phyloP scores from a whole-genome alignment of 257 asterid genomes.

The Solanum corneliomulleri region DNA sequence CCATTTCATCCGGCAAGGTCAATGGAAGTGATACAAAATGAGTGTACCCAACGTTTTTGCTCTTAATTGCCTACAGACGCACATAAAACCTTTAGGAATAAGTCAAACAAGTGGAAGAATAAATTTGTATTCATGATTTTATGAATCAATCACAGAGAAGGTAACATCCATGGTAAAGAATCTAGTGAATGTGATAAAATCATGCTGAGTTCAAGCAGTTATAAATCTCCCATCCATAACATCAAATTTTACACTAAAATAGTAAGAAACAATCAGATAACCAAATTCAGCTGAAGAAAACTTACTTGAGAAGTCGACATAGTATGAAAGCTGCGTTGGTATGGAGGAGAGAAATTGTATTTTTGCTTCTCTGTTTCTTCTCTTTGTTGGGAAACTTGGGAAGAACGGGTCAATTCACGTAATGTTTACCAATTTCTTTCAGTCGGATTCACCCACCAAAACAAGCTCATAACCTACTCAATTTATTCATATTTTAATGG shows the following conservation, averaged over 20 bases:
- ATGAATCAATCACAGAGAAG: background rate
- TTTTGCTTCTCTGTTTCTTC: background rate
- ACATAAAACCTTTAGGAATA: background rate
- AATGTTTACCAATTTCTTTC: background rate
- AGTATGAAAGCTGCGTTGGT: background rate
- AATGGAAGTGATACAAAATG: conserved; percentile 95
- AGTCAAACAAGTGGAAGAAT: background rate
- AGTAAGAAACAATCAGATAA: background rate
- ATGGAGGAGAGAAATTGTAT: background rate
- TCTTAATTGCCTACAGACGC: conserved; percentile 46
- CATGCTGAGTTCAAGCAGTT: background rate
- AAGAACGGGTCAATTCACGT: background rate
- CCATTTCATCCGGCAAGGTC: conserved; percentile 56
- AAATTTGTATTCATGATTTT: background rate
- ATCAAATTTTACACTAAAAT: background rate
- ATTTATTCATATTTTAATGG: no score
- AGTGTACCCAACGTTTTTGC: conserved; percentile 59
- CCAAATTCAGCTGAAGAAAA: background rate
- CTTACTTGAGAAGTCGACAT: background rate
- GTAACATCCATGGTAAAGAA: background rate
- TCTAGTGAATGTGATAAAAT: background rate
- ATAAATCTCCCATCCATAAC: background rate
- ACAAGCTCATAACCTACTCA: no score
- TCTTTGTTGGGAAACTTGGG: background rate
- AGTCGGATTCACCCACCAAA: background rate